Evolutionary conservation across 805 yeast genomes (phyloP).

Genomic region (Tetrapisispora fleetii): DNA sequence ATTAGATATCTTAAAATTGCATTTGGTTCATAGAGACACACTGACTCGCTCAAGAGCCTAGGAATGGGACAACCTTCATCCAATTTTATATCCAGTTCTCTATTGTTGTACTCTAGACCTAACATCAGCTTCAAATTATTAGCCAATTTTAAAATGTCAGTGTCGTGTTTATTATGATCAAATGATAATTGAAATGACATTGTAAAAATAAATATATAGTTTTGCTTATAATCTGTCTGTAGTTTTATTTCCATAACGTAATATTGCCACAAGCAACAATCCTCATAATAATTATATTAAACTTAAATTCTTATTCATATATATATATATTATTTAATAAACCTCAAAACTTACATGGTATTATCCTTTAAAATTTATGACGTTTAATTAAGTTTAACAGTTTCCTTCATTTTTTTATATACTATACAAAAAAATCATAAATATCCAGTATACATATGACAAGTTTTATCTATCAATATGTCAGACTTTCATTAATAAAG

Average conservation of each 20-base stretch:
- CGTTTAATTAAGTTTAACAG: neutral
- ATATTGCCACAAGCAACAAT: neutral
- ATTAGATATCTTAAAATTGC: constrained; percentile 59
- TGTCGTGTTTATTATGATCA: constrained; percentile 18
- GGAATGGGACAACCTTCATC: constrained; percentile 17
- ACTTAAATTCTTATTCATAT: neutral
- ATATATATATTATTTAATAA: neutral
- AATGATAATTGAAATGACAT: constrained; percentile 22
- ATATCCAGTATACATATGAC: neutral
- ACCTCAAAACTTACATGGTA: neutral
- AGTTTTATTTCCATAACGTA: too few relatives aligned
- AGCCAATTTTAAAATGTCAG: constrained; percentile 15
- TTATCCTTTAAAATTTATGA: neutral
- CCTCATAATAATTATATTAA: neutral
- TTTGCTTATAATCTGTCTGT: too few relatives aligned
- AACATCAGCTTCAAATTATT: constrained; percentile 27
- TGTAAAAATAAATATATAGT: neutral
- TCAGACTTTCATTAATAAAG: neutral
- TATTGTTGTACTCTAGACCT: constrained; percentile 20
- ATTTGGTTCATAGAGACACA: constrained; percentile 51
- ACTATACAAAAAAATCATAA: neutral
- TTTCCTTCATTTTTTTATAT: neutral
- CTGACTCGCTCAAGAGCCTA: constrained; percentile 19
- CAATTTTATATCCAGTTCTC: constrained; percentile 14
- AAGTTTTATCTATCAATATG: neutral